Conservation (phyloP, 1,139 yeast species). For the Meyerozyma athensensis region DNA sequence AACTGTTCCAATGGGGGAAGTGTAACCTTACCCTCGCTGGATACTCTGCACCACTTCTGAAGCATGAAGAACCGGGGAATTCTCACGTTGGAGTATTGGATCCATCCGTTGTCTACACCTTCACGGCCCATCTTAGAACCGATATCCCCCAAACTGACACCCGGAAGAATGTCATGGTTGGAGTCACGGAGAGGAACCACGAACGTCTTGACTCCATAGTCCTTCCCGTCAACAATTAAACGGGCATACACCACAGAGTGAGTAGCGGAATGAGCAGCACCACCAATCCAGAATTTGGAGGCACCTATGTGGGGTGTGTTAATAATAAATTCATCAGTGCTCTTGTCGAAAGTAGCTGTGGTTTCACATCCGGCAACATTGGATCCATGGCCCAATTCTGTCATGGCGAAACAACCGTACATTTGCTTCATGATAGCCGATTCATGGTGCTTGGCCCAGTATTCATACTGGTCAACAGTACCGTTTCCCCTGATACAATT, state of each 20-base stretch:
- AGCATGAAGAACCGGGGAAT: conserved; percentile 16
- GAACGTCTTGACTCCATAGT: conserved; percentile 17
- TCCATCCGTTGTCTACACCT: conserved; percentile 18
- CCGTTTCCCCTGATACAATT: conserved; percentile 16
- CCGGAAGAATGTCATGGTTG: conserved; percentile 15
- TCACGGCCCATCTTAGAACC: conserved; percentile 17
- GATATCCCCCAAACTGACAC: conserved; percentile 15
- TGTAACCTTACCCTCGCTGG: conserved; percentile 12
- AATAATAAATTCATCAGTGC: conserved; percentile 14
- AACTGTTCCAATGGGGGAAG: conserved; percentile 16
- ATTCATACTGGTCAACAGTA: conserved; percentile 13
- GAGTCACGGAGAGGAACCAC: conserved; percentile 16
- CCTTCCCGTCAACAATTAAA: conserved; percentile 14
- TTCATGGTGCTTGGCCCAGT: conserved; percentile 15
- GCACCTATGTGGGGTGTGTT: conserved; percentile 18
- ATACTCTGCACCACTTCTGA: conserved; percentile 14
- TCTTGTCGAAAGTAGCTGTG: conserved; percentile 14
- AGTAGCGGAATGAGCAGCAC: conserved; percentile 17
- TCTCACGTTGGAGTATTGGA: conserved; percentile 14
- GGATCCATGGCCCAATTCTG: conserved; percentile 17
- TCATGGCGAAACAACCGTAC: conserved; percentile 18
- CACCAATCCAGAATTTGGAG: conserved; percentile 18
- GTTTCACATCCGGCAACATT: conserved; percentile 17
- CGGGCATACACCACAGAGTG: conserved; percentile 15
- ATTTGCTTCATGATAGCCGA: conserved; percentile 13